A percentile compares a stretch with the other conserved stretches of the same genome.
Conservation (phyloP, 1,284 basidiomycete species). For the Boletus semigastroideus region DNA sequence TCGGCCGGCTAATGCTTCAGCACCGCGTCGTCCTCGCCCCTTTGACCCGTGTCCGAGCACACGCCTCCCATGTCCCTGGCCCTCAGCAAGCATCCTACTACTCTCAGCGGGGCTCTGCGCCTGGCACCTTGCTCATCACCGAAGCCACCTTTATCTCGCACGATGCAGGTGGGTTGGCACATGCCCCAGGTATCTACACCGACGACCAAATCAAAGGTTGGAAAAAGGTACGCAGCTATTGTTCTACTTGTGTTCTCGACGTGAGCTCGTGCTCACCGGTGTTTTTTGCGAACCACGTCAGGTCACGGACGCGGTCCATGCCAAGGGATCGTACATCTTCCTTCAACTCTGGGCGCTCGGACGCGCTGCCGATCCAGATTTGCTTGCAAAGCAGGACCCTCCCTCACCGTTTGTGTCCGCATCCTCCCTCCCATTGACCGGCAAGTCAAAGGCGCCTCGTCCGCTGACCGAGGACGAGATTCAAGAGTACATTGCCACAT, state of each 20-base stretch:
- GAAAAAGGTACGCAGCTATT: neutral
- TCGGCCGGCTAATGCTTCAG: conserved; percentile 33
- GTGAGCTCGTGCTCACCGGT: no score
- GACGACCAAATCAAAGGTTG: no score
- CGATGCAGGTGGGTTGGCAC: neutral
- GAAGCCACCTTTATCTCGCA: neutral
- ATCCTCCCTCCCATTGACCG: conserved; percentile 41
- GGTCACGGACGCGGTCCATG: conserved; percentile 42
- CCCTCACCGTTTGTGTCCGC: conserved; percentile 37
- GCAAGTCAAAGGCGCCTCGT: conserved; percentile 1
- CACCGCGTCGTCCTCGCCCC: conserved; percentile 37
- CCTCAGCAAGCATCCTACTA: conserved; percentile 4
- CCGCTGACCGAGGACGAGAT: neutral
- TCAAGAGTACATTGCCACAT: neutral
- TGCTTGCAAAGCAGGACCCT: conserved; percentile 29
- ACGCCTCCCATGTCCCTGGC: conserved; percentile 13
- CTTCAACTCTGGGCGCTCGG: conserved; percentile 46
- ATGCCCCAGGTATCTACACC: neutral
- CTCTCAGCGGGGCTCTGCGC: neutral
- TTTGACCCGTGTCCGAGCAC: conserved; percentile 33
- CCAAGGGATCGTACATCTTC: conserved; percentile 40
- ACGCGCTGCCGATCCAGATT: conserved; percentile 29
- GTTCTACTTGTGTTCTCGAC: no score
- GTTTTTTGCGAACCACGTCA: neutral
- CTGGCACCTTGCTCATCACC: neutral